These are phyloP conservation scores for Penicillium bialowiezense DNA, from an alignment of 495 filamentous ascomycete genomes.

Conservation along the genomic window DNA sequence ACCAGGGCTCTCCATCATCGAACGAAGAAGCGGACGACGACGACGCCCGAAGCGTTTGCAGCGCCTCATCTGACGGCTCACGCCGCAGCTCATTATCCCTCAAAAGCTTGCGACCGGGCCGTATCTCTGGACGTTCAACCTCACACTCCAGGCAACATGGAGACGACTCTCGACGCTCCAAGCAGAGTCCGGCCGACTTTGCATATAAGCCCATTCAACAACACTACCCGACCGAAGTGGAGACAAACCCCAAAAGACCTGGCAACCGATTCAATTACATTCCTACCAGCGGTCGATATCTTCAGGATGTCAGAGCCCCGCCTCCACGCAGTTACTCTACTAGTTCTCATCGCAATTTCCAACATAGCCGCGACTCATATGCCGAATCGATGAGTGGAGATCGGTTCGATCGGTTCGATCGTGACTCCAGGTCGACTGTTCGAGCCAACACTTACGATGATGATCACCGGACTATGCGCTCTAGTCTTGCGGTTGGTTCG, in stretches of 20 bases:
- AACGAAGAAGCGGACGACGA: conserved; percentile 13
- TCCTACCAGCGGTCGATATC: conserved; percentile 26
- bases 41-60: conserved; percentile 6
- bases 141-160: conserved; percentile 22
- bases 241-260: conserved; percentile 15
- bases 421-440: background rate
- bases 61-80: conserved; percentile 7
- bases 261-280: conserved; percentile 35
- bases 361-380: conserved; percentile 10
- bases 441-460: conserved; percentile 10
- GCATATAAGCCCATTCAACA: conserved; percentile 35
- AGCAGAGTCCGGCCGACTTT: conserved; percentile 26
- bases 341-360: conserved; percentile 9
- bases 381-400: conserved; percentile 2
- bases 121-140: conserved; percentile 33
- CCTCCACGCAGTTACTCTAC: conserved; percentile 20
- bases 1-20: background rate
- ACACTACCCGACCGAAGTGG: conserved; percentile 33
- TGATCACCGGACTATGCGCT: conserved; percentile 10
- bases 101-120: conserved; percentile 24
- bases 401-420: conserved; percentile 8
- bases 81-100: conserved; percentile 26
- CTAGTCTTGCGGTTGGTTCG: conserved; percentile 5
- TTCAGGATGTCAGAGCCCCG: conserved; percentile 10
- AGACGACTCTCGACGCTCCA: conserved; percentile 4